Conservation (phyloP, 768 basidiomycete genomes). For the Termitomyces sp. region DNA sequence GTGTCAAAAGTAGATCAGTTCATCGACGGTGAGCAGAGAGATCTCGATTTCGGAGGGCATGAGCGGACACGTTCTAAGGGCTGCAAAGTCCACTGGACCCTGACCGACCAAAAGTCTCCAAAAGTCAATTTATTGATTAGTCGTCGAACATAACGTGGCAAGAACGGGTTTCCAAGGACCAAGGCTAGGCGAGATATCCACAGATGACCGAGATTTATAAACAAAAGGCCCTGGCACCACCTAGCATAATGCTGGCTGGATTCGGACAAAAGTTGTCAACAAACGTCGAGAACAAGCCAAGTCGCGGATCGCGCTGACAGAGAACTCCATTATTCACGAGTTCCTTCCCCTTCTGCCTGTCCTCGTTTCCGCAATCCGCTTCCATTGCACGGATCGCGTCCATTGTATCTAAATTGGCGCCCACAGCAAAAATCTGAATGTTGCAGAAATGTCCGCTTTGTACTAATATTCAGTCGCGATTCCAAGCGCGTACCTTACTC, state of each 20-base stretch:
- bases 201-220: background rate
- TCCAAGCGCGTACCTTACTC: background rate
- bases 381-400: background rate
- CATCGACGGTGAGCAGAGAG: conserved; percentile 9
- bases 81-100: background rate
- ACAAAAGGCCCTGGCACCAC: background rate
- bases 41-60: conserved; percentile 15
- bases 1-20: conserved; percentile 17
- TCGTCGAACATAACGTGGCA: background rate
- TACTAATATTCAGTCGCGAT: no score
- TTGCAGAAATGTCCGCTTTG: background rate
- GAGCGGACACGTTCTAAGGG: background rate
- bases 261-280: conserved; percentile 16
- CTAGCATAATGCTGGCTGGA: conserved; percentile 4
- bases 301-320: conserved; percentile 22
- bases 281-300: conserved; percentile 10
- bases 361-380: background rate
- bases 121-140: background rate
- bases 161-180: conserved; percentile 9
- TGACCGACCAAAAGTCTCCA: background rate
- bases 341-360: background rate
- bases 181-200: background rate
- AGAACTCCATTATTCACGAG: conserved; percentile 11
- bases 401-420: background rate
- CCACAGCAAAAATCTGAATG: background rate